Evolutionary conservation across 2,329 filamentous ascomycete species (phyloP), one percentile per base, ranked within the genome.

Genomic region (Scedosporium minutisporum): DNA sequence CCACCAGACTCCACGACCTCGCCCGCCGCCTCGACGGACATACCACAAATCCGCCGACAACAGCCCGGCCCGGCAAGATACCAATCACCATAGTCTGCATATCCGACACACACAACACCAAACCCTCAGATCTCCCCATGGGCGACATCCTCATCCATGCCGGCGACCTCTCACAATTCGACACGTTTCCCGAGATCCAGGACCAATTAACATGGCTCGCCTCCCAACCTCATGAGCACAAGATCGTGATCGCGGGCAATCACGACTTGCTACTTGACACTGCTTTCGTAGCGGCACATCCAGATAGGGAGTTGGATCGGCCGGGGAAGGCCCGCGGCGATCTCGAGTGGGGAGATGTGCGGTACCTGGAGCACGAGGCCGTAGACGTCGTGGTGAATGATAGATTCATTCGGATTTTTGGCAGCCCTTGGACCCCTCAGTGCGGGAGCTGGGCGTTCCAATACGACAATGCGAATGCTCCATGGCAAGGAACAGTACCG

Each of bases 101-200:
- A 46, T 80, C 77, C 7, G 77, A 80, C 65, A 80, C 77, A 9
- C 77, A 80, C 67, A 76, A 75, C 65, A 69, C 65, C 14, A 70
- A 71, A 6, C 74, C 72, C 3, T 25, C 51, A 3, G 61, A 63
- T 1, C 64, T 80, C 9, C 77, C 77, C 1, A 38, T 64, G 2
- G 78, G 76, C 1, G 78, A 82, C 64, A 68, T 81, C 1, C 71
- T 81, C 14, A 71, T 81, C 57, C 78, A 81, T 63, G 76, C 78
- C 0, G 78, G 79, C 18, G 78, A 82, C 64, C 71, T 82, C n/a
- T 79, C 77, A 0, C 70, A 77, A 6, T 55, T 55, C 51, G 51
- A 21, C 51, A 55, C 51, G 1, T 55, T 55, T 9, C 2, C 51
- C n/a, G 51, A 55, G 21, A 55, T 55, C 51, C 51, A 55, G 21